Evolutionary conservation across 2,329 filamentous ascomycete species (phyloP), one percentile per base, ranked within the genome.

Genomic region (Endoconidiophora laricicola): DNA sequence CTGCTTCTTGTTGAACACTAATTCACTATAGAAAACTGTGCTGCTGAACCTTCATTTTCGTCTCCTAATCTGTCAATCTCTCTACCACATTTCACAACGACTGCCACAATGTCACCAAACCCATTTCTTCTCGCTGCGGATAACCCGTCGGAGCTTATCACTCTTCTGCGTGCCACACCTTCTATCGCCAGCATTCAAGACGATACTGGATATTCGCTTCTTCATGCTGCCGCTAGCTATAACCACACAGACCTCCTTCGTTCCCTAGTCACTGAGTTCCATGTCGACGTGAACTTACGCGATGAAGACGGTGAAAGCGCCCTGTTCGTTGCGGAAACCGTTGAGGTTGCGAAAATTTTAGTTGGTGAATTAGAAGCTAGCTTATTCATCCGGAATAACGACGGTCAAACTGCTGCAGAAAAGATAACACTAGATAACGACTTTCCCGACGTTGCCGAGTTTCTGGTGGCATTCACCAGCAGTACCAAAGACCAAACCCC

Each of bases 291-390:
- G 44, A 81, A 95, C 61, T 69, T 95, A 48, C 76, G 75, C 56
- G 91, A 98, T 61, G 86, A 94, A 63, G 91, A 98, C 62, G 77
- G 80, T 51, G 91, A 98, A 66, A 95, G 90, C 1, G 83, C 90
- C n/a, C 70, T 98, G 3, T 98, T 94, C 60, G 86, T 87, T n/a
- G 79, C 81, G 24, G 91, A 98, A 65, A 85, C 78, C 0, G 70
- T 83, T 45, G 80, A 84, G 3, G 81, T 86, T 41, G 90, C 90
- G 18, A 77, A 76, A 58, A 75, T 81, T 48, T 70, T 98, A 6
- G 76, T 96, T 2, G 86, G 93, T 59, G 86, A 94, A 63, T 70
- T 96, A 2, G 77, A 79, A 4, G 76, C 83, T 29, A 79, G 94
- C 57, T 63, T 76, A 37, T 66, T 65, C 18, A 69, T 81, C 53